Conservation (phyloP, 2,329 filamentous ascomycete species). For the Malbranchea zuffiana region DNA sequence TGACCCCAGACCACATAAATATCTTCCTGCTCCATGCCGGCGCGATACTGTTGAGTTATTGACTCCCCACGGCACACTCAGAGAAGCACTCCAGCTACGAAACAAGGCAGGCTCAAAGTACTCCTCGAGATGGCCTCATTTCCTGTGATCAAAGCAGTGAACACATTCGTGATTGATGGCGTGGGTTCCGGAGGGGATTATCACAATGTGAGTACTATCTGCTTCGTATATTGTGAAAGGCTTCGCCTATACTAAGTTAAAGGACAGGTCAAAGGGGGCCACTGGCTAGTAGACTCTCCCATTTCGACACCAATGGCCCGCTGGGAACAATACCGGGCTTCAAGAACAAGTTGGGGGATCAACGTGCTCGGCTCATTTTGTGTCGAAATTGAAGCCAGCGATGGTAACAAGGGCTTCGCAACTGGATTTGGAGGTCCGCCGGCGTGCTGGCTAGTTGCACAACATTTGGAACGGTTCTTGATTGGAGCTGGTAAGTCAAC, state of each 20-base stretch:
- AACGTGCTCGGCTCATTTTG: conserved; percentile 90
- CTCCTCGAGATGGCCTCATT: conserved; percentile 20
- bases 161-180: conserved; percentile 38
- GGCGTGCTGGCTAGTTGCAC: conserved; percentile 84
- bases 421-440: conserved; percentile 90
- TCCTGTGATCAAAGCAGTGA: conserved; percentile 36
- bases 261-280: conserved; percentile 39
- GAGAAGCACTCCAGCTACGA: no score
- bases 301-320: conserved; percentile 87
- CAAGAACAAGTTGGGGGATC: conserved; percentile 87
- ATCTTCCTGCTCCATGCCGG: no score
- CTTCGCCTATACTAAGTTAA: not conserved
- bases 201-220: conserved; percentile 82
- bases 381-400: conserved; percentile 75
- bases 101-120: no score
- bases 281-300: conserved; percentile 80
- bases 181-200: conserved; percentile 49
- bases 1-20: no score
- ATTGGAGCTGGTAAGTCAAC: conserved; percentile 54
- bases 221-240: conserved; percentile 31
- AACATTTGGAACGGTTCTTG: conserved; percentile 88
- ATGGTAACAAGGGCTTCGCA: conserved; percentile 88
- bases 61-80: no score
- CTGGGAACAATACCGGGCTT: conserved; percentile 79
- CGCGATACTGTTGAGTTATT: no score